Conservation (phyloP, 768 basidiomycete genomes). For the Gautieria morchelliformis region DNA sequence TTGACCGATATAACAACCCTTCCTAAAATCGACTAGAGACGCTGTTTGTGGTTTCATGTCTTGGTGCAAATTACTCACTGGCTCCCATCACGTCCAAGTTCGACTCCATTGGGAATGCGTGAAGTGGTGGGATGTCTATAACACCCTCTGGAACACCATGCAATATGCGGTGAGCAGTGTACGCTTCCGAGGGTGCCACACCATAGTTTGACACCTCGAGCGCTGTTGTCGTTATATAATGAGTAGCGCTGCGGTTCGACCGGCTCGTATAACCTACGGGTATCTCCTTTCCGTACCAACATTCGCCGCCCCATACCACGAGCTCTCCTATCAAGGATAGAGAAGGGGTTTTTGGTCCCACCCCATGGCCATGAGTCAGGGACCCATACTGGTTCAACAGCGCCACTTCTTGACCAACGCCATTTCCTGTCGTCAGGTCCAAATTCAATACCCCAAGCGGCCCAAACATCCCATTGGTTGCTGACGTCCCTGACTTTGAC, state of each 20-base stretch:
- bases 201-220: slow-evolving; percentile 47
- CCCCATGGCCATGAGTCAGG: slow-evolving; percentile 51
- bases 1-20: slow-evolving; percentile 98
- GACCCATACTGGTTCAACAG: slow-evolving; percentile 69
- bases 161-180: slow-evolving; percentile 67
- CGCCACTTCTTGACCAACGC: slow-evolving; percentile 59
- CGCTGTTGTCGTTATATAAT: slow-evolving; percentile 29
- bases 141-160: slow-evolving; percentile 85
- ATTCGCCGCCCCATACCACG: slow-evolving; percentile 72
- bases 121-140: slow-evolving; percentile 62
- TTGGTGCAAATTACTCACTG: slow-evolving; percentile 38
- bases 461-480: slow-evolving; percentile 72
- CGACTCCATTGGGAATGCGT: slow-evolving; percentile 88
- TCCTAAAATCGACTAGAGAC: slow-evolving; percentile 79
- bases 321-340: slow-evolving; percentile 56
- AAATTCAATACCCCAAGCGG: slow-evolving; percentile 56
- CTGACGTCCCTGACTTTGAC: slow-evolving; percentile 76
- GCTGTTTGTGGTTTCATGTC: slow-evolving; percentile 4
- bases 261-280: slow-evolving; percentile 45
- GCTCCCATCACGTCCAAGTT: slow-evolving; percentile 94
- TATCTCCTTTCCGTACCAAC: slow-evolving; percentile 58
- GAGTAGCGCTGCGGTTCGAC: slow-evolving; percentile 1
- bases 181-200: slow-evolving; percentile 41
- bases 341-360: slow-evolving; percentile 26
- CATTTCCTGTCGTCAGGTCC: slow-evolving; percentile 34